Base-by-base conservation (phyloP, 2,329 filamentous ascomycete genomes). In the Fusarium guadeloupense region DNA sequence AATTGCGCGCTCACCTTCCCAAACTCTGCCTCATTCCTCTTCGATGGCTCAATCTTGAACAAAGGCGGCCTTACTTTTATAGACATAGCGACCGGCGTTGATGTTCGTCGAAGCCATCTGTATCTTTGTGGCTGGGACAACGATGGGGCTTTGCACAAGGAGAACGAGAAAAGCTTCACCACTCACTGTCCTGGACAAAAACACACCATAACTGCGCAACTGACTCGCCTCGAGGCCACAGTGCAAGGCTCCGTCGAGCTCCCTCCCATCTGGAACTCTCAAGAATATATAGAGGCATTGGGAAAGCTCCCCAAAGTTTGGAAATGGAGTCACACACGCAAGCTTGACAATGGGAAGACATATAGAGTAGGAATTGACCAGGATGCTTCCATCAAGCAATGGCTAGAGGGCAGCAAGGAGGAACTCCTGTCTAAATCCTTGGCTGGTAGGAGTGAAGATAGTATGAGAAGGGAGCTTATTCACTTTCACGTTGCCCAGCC, bases 91-190 rank as follows among this genome's bases (percentile, higher is more conserved):
- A 33, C 41, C 1, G 33, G 25, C 4, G 14, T 2, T 1, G 25
- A 39, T 10, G n/a, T n/a, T 20, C 6, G 2, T 21, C 33, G 33
- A 25, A 45, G 16, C 4, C 20, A 0, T 6, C 14, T 39, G 3
- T 9, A 6, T 1, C 8, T 47, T 0, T 52, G 42, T 1, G 23
- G 13, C 0, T 23, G 16, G 1, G 23, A 1, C 0, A 6, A 23
- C 2, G 42, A 47, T 9, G 19, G 19, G 14, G 1, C 6, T 3
- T 28, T 53, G 5, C 12, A 14, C 9, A 6, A 48, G 1, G 6
- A 49, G 3, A 54, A 30, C 3, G 7, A 39, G 35, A 9, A 4
- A 4, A 19, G 1, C 12, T 39, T 54, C 6, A 23, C 14, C 1
- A 49, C 35, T 0, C 6, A 41, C 9, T 1, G 13, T 17, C 35